phyloP scores from a whole-genome alignment of 306 rosid genomes.

The Chamaecrista fasciculata region DNA sequence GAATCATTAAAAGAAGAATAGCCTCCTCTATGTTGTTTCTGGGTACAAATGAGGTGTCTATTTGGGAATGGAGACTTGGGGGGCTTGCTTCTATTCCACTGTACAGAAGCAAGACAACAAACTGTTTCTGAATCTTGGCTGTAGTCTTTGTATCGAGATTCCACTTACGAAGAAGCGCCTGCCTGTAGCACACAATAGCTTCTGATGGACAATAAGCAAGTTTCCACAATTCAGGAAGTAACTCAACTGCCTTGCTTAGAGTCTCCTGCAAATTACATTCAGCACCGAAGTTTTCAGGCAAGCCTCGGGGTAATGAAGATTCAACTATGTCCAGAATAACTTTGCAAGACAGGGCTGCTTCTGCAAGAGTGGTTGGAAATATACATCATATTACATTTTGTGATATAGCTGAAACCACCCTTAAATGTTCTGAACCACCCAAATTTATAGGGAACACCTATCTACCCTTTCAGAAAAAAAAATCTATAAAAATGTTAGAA shows the following conservation, averaged over 20 bases:
- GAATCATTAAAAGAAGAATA: constrained; percentile 81
- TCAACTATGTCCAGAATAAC: constrained; percentile 85
- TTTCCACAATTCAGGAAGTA: constrained; percentile 88
- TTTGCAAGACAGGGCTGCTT: constrained; percentile 85
- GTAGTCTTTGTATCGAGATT: constrained; percentile 59
- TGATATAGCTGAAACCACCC: constrained; percentile 21
- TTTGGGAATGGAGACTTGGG: constrained; percentile 78
- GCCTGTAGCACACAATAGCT: constrained; percentile 70
- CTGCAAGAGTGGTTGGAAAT: constrained; percentile 60
- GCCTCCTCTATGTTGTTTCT: constrained; percentile 88
- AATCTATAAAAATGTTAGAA: neutral
- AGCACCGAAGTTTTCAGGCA: constrained; percentile 77
- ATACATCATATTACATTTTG: constrained; percentile 26
- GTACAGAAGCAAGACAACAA: constrained; percentile 74
- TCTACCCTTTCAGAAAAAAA: constrained; percentile 1
- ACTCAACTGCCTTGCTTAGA: constrained; percentile 63
- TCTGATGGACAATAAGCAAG: constrained; percentile 72
- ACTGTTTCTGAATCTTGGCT: constrained; percentile 78
- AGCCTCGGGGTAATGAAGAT: constrained; percentile 85
- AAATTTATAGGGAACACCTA: neutral
- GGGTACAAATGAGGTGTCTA: constrained; percentile 79
- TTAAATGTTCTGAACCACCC: neutral
- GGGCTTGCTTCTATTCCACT: constrained; percentile 78
- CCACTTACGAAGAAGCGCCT: constrained; percentile 75
- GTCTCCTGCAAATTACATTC: constrained; percentile 98